Percentiles rank a stretch among this genome's conserved stretches.
Evolutionary conservation across 139 green algal genomes (phyloP).

Genomic region (Chlamydomonas sphaeroides): DNA sequence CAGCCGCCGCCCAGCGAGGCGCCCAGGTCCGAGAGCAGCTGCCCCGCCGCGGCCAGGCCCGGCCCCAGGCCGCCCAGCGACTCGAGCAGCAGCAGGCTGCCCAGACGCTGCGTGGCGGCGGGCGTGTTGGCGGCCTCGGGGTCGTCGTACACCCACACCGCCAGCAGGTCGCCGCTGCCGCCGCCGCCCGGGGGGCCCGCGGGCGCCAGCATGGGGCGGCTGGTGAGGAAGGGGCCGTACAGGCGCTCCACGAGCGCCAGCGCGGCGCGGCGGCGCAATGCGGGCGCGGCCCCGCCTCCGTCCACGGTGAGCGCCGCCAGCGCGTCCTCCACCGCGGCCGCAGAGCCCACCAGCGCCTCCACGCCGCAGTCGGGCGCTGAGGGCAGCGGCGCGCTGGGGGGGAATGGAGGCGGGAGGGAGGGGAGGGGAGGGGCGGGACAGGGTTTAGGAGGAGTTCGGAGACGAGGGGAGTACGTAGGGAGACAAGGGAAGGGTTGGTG

Average conservation of each 20-base stretch:
- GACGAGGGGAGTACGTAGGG: too few relatives aligned
- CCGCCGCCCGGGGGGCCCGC: neutral
- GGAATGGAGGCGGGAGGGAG: too few relatives aligned
- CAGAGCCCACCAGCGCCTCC: conserved; percentile 85
- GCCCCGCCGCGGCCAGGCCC: neutral
- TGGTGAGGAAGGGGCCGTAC: conserved; percentile 82
- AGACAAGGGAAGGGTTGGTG: too few relatives aligned
- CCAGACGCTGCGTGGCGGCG: conserved; percentile 6
- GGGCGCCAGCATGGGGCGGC: too few relatives aligned
- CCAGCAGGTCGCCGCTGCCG: conserved; percentile 15
- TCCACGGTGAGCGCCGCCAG: conserved; percentile 85
- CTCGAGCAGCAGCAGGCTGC: conserved; percentile 34
- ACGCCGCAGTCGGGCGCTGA: too few relatives aligned
- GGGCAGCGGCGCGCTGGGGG: too few relatives aligned
- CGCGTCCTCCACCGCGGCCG: conserved; percentile 93
- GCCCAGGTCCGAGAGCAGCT: neutral
- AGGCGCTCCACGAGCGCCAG: conserved; percentile 89
- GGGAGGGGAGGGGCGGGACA: too few relatives aligned
- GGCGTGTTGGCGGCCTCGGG: conserved; percentile 36
- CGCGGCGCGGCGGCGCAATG: conserved; percentile 69
- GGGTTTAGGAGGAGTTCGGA: too few relatives aligned
- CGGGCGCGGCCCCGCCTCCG: conserved; percentile 29
- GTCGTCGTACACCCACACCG: conserved; percentile 60
- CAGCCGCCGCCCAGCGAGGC: neutral
- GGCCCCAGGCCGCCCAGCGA: too few relatives aligned